These are phyloP conservation scores for Syzygium syzygioides DNA, from an alignment of 441 rosid species.

Conservation along the genomic window DNA sequence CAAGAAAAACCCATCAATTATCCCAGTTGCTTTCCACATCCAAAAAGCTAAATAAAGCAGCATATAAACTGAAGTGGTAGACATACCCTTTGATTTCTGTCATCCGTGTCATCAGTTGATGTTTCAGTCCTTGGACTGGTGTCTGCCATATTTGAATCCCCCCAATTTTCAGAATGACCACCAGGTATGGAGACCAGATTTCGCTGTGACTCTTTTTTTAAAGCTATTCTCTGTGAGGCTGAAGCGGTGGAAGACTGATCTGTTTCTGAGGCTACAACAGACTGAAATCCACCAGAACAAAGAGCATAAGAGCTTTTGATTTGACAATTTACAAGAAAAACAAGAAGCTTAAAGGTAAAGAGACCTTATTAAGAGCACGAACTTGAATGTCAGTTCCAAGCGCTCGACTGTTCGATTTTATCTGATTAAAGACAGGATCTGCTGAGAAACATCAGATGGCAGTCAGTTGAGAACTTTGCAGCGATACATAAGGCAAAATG, in stretches of 20 bases:
- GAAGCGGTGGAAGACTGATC: constrained; percentile 25
- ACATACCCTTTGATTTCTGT: constrained; percentile 11
- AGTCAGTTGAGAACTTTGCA: background rate
- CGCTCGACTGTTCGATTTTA: constrained; percentile 38
- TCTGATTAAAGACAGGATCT: constrained; percentile 50
- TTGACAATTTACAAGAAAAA: background rate
- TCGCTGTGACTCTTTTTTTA: constrained; percentile 6
- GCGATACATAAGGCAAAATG: background rate
- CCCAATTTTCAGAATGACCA: constrained; percentile 9
- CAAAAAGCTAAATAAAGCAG: background rate
- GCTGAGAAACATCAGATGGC: background rate
- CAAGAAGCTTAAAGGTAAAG: background rate
- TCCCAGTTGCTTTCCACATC: background rate
- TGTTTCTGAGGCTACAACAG: constrained; percentile 28
- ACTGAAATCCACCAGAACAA: constrained; percentile 17
- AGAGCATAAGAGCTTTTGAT: constrained; percentile 12
- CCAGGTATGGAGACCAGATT: background rate
- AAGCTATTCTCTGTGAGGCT: constrained; percentile 26
- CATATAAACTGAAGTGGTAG: background rate
- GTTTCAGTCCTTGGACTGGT: constrained; percentile 22
- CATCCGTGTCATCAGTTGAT: constrained; percentile 16
- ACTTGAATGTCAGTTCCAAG: constrained; percentile 35
- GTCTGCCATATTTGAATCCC: constrained; percentile 19
- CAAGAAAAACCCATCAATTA: background rate
- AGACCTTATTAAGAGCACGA: constrained; percentile 41